These are phyloP conservation scores for Osmanthus fragrans DNA, from an alignment of 257 asterid species.

Conservation along the genomic window DNA sequence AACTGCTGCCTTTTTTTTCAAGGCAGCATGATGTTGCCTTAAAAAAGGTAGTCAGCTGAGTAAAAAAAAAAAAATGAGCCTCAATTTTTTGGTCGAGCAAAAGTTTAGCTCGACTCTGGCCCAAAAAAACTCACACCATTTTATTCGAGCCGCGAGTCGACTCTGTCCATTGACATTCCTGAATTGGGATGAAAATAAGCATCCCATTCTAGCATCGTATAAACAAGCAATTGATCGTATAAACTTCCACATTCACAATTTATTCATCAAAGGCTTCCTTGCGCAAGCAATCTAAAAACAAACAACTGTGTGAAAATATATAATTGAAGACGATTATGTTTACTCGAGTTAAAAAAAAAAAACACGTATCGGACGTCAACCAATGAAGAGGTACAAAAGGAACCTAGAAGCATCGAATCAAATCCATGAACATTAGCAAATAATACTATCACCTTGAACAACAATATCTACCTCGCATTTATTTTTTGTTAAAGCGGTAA, in stretches of 20 bases:
- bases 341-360: background rate
- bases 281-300: constrained; percentile 68
- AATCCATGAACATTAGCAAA: background rate
- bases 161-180: no score
- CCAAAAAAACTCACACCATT: no score
- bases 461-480: background rate
- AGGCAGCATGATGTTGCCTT: no score
- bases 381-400: background rate
- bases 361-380: no score
- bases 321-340: background rate
- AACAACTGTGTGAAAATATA: no score
- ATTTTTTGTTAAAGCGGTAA: no score
- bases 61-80: no score
- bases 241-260: constrained; percentile 77
- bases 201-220: constrained; percentile 57
- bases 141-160: no score
- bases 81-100: no score
- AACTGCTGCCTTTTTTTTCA: no score
- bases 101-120: no score
- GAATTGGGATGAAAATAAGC: constrained; percentile 67
- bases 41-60: no score
- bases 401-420: background rate
- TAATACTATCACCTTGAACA: background rate
- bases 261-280: constrained; percentile 90
- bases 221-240: background rate